Evolutionary conservation across 108 stramenopile species (phyloP).

Genomic region (Pseudonitzschia pungens): DNA sequence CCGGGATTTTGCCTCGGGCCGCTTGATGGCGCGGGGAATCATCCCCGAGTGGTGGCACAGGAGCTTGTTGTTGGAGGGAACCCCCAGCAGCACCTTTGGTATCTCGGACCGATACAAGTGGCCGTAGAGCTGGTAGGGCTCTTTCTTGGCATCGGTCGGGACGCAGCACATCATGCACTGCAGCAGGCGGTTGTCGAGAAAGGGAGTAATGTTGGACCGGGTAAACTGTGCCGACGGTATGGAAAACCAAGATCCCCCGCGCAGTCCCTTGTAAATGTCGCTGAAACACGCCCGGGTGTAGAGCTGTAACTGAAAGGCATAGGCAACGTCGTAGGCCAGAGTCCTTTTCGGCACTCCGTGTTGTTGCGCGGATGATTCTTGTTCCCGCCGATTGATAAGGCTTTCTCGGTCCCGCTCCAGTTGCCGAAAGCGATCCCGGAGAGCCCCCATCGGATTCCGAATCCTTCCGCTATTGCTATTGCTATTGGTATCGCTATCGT

Average conservation of each 20-base stretch:
- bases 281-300: not conserved
- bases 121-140: not conserved
- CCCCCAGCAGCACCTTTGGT: not conserved
- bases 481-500: no score
- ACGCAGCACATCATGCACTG: not conserved
- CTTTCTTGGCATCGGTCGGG: not conserved
- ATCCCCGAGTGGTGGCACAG: not conserved
- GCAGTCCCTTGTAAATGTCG: slow-evolving; percentile 2
- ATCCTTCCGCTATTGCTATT: no score
- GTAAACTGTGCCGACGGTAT: not conserved
- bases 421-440: not conserved
- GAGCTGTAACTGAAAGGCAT: not conserved
- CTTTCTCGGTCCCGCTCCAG: not conserved
- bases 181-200: slow-evolving; percentile 1
- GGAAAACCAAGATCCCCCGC: not conserved
- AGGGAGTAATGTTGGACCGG: not conserved
- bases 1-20: not conserved
- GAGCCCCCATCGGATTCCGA: not conserved
- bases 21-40: not conserved
- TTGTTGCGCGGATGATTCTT: no score
- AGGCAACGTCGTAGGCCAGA: not conserved
- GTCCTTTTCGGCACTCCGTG: no score
- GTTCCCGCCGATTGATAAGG: no score
- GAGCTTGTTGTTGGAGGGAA: slow-evolving; percentile 7
- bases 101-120: not conserved